A percentile compares a stretch with the other conserved stretches of the same genome.
These are phyloP conservation scores for Mycena vitilis DNA, from an alignment of 768 basidiomycete species.

Conservation along the genomic window DNA sequence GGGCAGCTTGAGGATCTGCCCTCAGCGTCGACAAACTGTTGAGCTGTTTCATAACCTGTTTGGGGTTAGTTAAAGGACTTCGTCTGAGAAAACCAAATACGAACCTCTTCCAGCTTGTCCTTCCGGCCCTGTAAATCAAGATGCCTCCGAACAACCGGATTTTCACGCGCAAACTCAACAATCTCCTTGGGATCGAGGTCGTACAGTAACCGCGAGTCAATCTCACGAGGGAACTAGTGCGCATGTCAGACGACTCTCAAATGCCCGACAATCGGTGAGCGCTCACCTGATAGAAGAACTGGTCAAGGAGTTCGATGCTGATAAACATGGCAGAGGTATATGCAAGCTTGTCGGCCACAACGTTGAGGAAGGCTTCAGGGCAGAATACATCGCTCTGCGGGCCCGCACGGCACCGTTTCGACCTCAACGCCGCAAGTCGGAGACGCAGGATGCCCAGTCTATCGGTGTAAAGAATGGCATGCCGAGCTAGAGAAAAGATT, in stretches of 20 bases:
- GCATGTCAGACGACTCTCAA: constrained; percentile 9
- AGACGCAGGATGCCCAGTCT: constrained; percentile 86
- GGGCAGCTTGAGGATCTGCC: constrained; percentile 79
- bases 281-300: constrained; percentile 96
- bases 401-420: constrained; percentile 88
- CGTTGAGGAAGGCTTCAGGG: constrained; percentile 96
- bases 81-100: constrained; percentile 9
- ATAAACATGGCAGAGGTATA: constrained; percentile 98
- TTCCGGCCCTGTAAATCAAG: constrained; percentile 96
- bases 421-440: constrained; percentile 86
- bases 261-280: constrained; percentile 6
- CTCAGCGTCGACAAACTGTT: constrained; percentile 92
- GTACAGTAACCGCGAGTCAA: constrained; percentile 92
- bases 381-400: constrained; percentile 92
- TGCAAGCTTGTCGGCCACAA: constrained; percentile 96
- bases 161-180: constrained; percentile 92
- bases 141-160: constrained; percentile 87
- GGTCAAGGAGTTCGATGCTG: constrained; percentile 97
- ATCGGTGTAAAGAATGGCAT: constrained; percentile 90
- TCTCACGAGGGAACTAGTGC: constrained; percentile 93
- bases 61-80: constrained; percentile 10
- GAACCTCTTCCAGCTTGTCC: constrained; percentile 94
- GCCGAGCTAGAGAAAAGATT: constrained; percentile 70
- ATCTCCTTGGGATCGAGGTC: constrained; percentile 94
- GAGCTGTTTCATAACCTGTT: constrained; percentile 93